Evolutionary conservation across 192 early-diverging fungal genomes (phyloP), one percentile per base, ranked within the genome.

Genomic region (Podila horticola): DNA sequence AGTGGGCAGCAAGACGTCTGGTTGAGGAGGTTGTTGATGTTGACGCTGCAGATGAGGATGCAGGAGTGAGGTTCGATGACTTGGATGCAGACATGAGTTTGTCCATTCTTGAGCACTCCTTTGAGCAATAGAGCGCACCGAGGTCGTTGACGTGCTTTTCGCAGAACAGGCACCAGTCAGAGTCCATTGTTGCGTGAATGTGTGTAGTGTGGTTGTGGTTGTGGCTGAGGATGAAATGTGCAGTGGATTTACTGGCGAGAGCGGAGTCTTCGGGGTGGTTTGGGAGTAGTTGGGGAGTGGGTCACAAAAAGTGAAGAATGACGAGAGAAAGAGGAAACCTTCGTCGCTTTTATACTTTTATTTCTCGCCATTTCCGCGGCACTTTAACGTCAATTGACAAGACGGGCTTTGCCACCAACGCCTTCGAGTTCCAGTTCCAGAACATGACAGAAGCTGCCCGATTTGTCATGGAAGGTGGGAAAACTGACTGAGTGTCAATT

Each of bases 141-240:
- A 34, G 30, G 3, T 61, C 59, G 59, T 31, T 28, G 29, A 61
- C 59, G 26, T 61, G 59, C 59, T 61, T 61, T 61, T 61, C 59
- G 30, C 59, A 61, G 59, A 61, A 61, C 22, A 61, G 29, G 59
- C 59, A 61, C 59, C 59, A 61, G 59, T 61, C 59, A 33, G 59
- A 61, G 17, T 61, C 59, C 59, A 61, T 61, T 61, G 17, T 61
- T 55, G 52, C 24, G 17, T 55, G 52, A 19, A 22, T 55, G n/a
- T 24, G 51, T 52, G n/a, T 55, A 10, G 22, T 10, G 52, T 55
- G 52, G 12, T 19, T 55, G n/a, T 52, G 52, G 52, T 24, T 55
- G n/a, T 24, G 20, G 20, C 7, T 20, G 51, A 4, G 13, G 49
- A n/a, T 51, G 6, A 12, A 8, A 22, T 19, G 51, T 52, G n/a